Evolutionary conservation across 192 early-diverging fungal genomes (phyloP).

Genomic region (Dispira simplex): DNA sequence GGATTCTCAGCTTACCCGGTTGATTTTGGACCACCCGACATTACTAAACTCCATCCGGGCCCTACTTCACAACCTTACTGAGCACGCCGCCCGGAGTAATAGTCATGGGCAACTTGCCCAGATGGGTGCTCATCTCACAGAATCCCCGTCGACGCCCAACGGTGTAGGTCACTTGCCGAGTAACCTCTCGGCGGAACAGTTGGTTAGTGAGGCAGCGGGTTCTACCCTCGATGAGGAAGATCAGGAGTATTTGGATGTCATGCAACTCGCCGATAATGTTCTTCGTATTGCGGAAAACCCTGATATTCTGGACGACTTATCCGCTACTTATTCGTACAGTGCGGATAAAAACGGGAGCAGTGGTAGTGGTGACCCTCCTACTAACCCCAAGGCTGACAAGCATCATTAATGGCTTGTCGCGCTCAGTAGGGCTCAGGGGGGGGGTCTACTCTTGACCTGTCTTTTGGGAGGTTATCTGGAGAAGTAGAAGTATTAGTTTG

Average conservation of each 20-base stretch:
- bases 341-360: no score
- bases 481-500: no score
- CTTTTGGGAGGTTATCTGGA: no score
- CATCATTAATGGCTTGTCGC: no score
- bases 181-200: background rate
- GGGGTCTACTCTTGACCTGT: no score
- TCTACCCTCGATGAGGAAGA: background rate
- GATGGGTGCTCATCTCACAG: background rate
- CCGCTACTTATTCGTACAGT: no score
- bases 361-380: no score
- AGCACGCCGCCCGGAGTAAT: slow-evolving; percentile 15
- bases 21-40: slow-evolving; percentile 25
- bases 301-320: slow-evolving; percentile 7
- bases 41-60: slow-evolving; percentile 26
- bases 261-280: slow-evolving; percentile 9
- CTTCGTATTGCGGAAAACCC: slow-evolving; percentile 9
- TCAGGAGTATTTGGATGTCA: slow-evolving; percentile 9
- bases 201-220: background rate
- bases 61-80: slow-evolving; percentile 15
- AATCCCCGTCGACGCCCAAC: slow-evolving; percentile 4
- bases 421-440: no score
- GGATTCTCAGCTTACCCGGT: slow-evolving; percentile 22
- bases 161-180: background rate
- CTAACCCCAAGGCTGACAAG: no score
- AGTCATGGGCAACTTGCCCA: slow-evolving; percentile 18